Percentiles rank a stretch among this genome's conserved stretches.
Conservation (phyloP, 495 filamentous ascomycete genomes). For the Tuber borchii region DNA sequence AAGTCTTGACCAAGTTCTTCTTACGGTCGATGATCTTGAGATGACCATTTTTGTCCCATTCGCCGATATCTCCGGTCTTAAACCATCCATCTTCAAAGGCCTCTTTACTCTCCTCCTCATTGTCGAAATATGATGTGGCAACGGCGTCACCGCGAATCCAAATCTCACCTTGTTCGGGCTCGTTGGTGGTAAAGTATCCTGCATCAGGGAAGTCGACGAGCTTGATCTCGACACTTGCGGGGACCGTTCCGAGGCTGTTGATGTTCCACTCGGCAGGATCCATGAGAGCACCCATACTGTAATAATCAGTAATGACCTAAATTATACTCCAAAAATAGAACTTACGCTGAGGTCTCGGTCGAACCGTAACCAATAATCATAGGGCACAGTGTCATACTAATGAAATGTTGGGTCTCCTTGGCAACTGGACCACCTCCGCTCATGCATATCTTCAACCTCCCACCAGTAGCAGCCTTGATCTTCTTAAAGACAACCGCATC, state of each 20-base stretch:
- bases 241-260: conserved; percentile 69
- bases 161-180: conserved; percentile 83
- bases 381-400: conserved; percentile 78
- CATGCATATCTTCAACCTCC: conserved; percentile 70
- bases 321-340: conserved; percentile 1
- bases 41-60: conserved; percentile 76
- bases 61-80: conserved; percentile 90
- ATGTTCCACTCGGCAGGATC: conserved; percentile 86
- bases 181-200: conserved; percentile 79
- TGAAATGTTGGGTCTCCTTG: conserved; percentile 79
- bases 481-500: conserved; percentile 79
- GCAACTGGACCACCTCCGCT: conserved; percentile 81
- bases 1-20: conserved; percentile 96
- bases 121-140: conserved; percentile 68
- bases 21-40: conserved; percentile 89
- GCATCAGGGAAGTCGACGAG: conserved; percentile 93
- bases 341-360: conserved; percentile 70
- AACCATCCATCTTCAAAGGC: conserved; percentile 82
- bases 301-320: neutral
- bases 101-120: conserved; percentile 75
- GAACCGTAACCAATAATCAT: conserved; percentile 92
- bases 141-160: conserved; percentile 81
- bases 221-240: conserved; percentile 78
- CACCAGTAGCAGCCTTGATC: conserved; percentile 83
- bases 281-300: conserved; percentile 76